A percentile compares a stretch with the other conserved stretches of the same genome.
These are phyloP conservation scores for Solanum chmielewskii DNA, from an alignment of 257 asterid species.

Conservation along the genomic window DNA sequence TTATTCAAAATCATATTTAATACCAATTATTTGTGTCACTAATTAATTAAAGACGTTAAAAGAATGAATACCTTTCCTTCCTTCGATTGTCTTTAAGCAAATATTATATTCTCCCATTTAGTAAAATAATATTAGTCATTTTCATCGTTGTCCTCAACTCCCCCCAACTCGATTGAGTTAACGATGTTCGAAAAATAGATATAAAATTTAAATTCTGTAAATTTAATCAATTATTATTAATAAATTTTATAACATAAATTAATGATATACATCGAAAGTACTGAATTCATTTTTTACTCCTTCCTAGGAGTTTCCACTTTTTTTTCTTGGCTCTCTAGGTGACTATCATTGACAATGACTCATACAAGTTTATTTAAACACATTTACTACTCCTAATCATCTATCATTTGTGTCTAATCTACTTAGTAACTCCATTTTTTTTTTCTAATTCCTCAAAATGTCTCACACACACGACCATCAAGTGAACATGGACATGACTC, in stretches of 20 bases:
- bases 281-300: not conserved
- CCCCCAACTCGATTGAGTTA: not conserved
- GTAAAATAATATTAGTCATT: not conserved
- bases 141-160: not conserved
- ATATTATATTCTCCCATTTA: not conserved
- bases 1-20: no score
- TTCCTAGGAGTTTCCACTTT: not conserved
- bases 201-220: not conserved
- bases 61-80: no score
- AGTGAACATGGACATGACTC: slow-evolving; percentile 2
- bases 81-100: not conserved
- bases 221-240: not conserved
- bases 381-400: not conserved
- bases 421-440: not conserved
- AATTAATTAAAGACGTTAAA: no score
- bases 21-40: no score
- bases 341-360: not conserved
- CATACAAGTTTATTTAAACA: not conserved
- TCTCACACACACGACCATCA: not conserved
- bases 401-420: not conserved
- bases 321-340: not conserved
- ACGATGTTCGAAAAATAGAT: not conserved
- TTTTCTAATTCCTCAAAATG: not conserved
- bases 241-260: not conserved
- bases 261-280: not conserved